These are phyloP conservation scores for Apiospora malaysiana DNA, from an alignment of 2,329 filamentous ascomycete genomes.

Conservation along the genomic window DNA sequence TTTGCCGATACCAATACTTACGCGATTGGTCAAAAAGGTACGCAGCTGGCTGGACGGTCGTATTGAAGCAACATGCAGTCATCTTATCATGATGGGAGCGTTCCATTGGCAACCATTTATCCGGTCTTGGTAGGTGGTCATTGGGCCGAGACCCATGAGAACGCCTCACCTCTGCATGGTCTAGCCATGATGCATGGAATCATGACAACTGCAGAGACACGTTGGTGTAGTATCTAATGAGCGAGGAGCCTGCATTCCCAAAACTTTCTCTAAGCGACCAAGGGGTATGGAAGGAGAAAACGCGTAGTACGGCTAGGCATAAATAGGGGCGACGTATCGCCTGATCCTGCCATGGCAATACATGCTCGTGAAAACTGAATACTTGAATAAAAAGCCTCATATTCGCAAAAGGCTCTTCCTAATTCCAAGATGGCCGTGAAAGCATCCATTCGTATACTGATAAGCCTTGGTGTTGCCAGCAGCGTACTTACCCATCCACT, in stretches of 20 bases:
- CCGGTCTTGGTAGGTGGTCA: not conserved
- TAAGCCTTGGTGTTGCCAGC: constrained; percentile 30
- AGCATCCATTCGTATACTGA: constrained; percentile 26
- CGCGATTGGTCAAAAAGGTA: not conserved
- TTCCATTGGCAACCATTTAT: constrained; percentile 5
- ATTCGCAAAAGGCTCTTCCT: not conserved
- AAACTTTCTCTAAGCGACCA: not conserved
- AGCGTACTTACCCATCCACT: constrained; percentile 29
- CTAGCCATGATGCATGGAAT: not conserved
- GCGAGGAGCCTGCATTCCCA: not conserved
- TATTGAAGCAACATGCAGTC: not conserved
- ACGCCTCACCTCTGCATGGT: not conserved
- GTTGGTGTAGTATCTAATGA: not conserved
- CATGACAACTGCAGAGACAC: not conserved
- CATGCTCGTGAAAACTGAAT: too few relatives aligned
- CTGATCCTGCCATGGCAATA: not conserved
- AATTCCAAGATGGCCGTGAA: constrained; percentile 28
- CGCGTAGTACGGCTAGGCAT: not conserved
- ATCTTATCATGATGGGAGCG: constrained; percentile 7
- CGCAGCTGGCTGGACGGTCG: not conserved
- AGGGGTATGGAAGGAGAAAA: not conserved
- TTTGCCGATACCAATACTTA: not conserved
- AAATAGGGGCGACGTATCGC: not conserved
- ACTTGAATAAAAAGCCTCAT: not conserved
- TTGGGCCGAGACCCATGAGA: not conserved